These are phyloP conservation scores for Alternaria postmessia DNA, from an alignment of 2,329 filamentous ascomycete genomes.

Conservation along the genomic window DNA sequence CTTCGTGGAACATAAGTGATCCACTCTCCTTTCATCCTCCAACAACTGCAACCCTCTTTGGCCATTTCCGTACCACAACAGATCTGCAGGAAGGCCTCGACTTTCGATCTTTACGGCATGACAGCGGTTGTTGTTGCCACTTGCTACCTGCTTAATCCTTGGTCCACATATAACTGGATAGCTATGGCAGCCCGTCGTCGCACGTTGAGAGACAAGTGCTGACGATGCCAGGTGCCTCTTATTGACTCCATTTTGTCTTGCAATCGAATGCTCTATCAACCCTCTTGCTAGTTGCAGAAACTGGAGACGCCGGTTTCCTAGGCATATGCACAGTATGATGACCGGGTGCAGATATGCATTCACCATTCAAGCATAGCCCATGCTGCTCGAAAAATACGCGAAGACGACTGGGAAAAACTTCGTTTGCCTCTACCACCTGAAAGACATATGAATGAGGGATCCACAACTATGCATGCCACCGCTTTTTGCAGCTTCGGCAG, in stretches of 20 bases:
- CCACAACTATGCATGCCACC: slow-evolving; percentile 44
- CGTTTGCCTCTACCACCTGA: slow-evolving; percentile 31
- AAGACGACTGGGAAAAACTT: slow-evolving; percentile 24
- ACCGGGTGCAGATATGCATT: slow-evolving; percentile 10
- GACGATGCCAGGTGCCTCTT: slow-evolving; percentile 7
- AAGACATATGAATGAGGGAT: slow-evolving; percentile 40
- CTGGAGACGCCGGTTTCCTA: slow-evolving; percentile 1
- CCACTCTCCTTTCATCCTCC: slow-evolving; percentile 29
- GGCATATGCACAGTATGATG: slow-evolving; percentile 12
- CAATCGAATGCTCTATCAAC: not conserved
- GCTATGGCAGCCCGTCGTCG: slow-evolving; percentile 23
- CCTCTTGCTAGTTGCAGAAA: not conserved
- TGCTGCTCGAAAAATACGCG: slow-evolving; percentile 19
- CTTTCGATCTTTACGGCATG: slow-evolving; percentile 30
- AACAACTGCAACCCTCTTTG: slow-evolving; percentile 30
- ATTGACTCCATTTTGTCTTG: slow-evolving; percentile 9
- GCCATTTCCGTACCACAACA: slow-evolving; percentile 28
- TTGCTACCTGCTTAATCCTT: slow-evolving; percentile 16
- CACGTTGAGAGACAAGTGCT: slow-evolving; percentile 18
- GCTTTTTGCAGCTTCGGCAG: slow-evolving; percentile 33
- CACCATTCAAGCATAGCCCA: slow-evolving; percentile 21
- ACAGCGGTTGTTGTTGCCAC: slow-evolving; percentile 35
- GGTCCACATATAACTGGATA: slow-evolving; percentile 25
- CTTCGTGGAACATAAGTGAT: slow-evolving; percentile 20
- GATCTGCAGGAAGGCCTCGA: slow-evolving; percentile 25